A percentile compares a stretch with the other conserved stretches of the same genome.
Evolutionary conservation across 192 early-diverging fungal species (phyloP).

Genomic region (Gamsiella multidivaricata): DNA sequence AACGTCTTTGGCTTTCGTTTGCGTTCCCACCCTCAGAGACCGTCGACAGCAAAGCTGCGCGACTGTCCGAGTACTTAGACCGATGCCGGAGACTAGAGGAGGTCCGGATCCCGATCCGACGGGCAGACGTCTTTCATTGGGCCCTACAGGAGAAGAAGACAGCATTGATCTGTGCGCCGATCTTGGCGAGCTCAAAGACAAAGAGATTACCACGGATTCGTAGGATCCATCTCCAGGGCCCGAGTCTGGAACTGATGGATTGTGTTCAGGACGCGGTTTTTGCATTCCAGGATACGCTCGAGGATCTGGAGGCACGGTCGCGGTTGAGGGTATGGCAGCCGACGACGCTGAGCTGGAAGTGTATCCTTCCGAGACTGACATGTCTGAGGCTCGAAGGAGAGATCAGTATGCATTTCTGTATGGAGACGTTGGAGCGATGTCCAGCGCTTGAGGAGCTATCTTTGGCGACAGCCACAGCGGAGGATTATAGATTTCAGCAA

Average conservation of each 20-base stretch:
- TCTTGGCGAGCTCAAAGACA: slow-evolving; percentile 18
- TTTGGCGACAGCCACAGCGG: neutral
- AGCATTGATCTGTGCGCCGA: slow-evolving; percentile 34
- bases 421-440: slow-evolving; percentile 24
- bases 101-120: slow-evolving; percentile 25
- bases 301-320: slow-evolving; percentile 31
- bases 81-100: slow-evolving; percentile 26
- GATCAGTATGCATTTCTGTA: slow-evolving; percentile 40
- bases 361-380: slow-evolving; percentile 11
- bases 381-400: slow-evolving; percentile 33
- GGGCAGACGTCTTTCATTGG: slow-evolving; percentile 33
- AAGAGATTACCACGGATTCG: slow-evolving; percentile 22
- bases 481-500: neutral
- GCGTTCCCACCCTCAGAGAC: slow-evolving; percentile 20
- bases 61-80: slow-evolving; percentile 10
- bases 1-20: slow-evolving; percentile 10
- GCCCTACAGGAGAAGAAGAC: slow-evolving; percentile 24
- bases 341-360: slow-evolving; percentile 16
- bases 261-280: slow-evolving; percentile 27
- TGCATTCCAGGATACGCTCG: slow-evolving; percentile 42
- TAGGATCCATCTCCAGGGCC: slow-evolving; percentile 29
- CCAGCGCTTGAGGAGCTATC: slow-evolving; percentile 33
- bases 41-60: slow-evolving; percentile 4
- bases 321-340: slow-evolving; percentile 37
- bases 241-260: slow-evolving; percentile 37